A percentile compares a stretch with the other conserved stretches of the same genome.
phyloP scores from a whole-genome alignment of 176 grass and related monocot genomes.

The Ampelocalamus luodianensis region DNA sequence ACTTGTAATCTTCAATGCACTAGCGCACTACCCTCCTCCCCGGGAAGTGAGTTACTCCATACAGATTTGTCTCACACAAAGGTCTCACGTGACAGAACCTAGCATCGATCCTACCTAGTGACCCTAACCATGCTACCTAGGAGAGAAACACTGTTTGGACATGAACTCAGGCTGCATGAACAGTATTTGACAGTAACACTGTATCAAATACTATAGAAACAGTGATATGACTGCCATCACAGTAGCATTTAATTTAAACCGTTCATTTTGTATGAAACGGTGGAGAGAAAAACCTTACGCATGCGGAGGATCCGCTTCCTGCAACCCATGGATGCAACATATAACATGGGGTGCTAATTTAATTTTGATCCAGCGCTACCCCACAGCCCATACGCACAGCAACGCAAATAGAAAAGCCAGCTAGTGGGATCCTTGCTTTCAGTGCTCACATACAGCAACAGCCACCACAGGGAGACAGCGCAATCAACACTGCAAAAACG shows the following conservation, averaged over 20 bases:
- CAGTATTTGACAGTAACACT: no score
- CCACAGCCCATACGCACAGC: neutral
- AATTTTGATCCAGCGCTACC: neutral
- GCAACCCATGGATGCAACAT: neutral
- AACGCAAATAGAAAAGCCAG: constrained; percentile 3
- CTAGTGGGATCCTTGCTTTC: constrained; percentile 31
- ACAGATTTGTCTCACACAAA: neutral
- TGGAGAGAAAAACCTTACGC: no score
- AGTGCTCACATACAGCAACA: constrained; percentile 16
- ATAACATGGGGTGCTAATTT: constrained; percentile 26
- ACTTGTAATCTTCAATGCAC: neutral
- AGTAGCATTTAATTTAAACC: no score
- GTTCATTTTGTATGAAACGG: no score
- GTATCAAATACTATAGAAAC: no score
- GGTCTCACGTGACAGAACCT: constrained; percentile 4
- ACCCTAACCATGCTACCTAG: no score
- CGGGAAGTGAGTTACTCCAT: neutral
- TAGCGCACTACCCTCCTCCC: neutral
- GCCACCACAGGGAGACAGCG: neutral
- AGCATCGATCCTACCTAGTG: constrained; percentile 4
- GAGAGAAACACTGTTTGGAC: no score
- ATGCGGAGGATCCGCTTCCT: no score
- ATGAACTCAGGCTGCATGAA: no score
- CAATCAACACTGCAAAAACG: neutral
- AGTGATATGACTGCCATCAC: no score